Evolutionary conservation across 148 eudicot genomes (phyloP).

Genomic region (Chenopodium quinoa): DNA sequence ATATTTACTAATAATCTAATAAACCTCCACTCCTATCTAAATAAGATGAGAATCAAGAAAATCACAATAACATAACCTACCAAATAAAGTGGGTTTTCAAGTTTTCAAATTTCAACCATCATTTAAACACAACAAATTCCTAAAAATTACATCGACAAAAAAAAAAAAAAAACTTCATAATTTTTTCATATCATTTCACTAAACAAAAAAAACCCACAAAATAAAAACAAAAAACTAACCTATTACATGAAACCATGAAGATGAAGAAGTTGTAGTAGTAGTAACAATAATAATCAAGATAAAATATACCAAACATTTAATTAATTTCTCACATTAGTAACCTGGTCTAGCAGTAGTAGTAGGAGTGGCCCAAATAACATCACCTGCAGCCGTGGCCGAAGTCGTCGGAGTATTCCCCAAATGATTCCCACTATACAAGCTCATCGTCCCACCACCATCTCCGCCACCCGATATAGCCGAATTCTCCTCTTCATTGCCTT

Average conservation of each 20-base stretch:
- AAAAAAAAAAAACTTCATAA: not conserved
- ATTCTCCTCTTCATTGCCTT: conserved; percentile 4
- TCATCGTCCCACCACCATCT: conserved; percentile 15
- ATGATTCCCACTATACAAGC: conserved; percentile 11
- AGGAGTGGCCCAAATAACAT: not conserved
- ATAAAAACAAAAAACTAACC: not conserved
- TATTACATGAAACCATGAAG: not conserved
- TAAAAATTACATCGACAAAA: not conserved
- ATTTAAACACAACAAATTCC: not conserved
- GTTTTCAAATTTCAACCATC: not conserved
- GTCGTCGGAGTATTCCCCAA: not conserved
- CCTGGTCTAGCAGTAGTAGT: not conserved
- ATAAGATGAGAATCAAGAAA: not conserved
- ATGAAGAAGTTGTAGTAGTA: not conserved
- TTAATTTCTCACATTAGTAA: not conserved
- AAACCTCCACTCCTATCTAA: not conserved
- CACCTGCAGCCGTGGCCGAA: not conserved
- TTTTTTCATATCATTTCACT: not conserved
- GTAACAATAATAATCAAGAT: not conserved
- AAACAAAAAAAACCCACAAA: not conserved
- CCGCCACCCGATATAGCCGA: conserved; percentile 38
- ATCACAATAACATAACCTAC: not conserved
- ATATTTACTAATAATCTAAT: not conserved
- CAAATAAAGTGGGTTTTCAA: not conserved
- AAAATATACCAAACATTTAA: not conserved